Evolutionary conservation across 352 stramenopile genomes (phyloP).

Genomic region (Elongisporangium senticosum): DNA sequence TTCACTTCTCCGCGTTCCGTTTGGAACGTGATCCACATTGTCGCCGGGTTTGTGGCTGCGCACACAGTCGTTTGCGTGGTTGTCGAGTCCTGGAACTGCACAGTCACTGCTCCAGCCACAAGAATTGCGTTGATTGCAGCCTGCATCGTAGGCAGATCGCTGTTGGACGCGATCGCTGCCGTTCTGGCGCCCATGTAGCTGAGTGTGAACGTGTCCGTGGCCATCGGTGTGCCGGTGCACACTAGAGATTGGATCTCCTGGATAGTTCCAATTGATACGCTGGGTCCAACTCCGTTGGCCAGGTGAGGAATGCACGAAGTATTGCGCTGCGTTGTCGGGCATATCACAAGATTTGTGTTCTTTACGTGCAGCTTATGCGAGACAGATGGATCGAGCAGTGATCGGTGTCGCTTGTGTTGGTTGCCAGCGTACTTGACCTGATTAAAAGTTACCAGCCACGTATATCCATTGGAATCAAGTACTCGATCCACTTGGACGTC

Average conservation of each 20-base stretch:
- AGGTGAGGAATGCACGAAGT: constrained; percentile 33
- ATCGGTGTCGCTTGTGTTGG: constrained; percentile 47
- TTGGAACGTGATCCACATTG: constrained; percentile 50
- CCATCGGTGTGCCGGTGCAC: constrained; percentile 25
- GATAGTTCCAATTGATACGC: constrained; percentile 28
- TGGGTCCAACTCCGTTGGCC: constrained; percentile 37
- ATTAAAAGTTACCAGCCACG: constrained; percentile 71
- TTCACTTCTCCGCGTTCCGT: constrained; percentile 49
- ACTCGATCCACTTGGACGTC: constrained; percentile 43
- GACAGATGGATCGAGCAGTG: constrained; percentile 26
- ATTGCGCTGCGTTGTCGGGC: constrained; percentile 29
- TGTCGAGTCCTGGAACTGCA: constrained; percentile 27
- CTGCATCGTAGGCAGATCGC: constrained; percentile 28
- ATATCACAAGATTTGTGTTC: constrained; percentile 51
- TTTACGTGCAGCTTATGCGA: constrained; percentile 53
- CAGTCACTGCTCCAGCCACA: constrained; percentile 50
- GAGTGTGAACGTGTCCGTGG: constrained; percentile 49
- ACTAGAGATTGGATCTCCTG: constrained; percentile 57
- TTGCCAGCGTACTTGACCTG: constrained; percentile 47
- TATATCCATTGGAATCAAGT: constrained; percentile 64
- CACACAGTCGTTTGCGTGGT: constrained; percentile 43
- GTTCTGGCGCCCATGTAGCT: constrained; percentile 52
- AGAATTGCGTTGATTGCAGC: constrained; percentile 49
- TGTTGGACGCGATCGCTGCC: constrained; percentile 30
- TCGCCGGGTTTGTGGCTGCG: constrained; percentile 13